These are phyloP conservation scores for Auriscalpium microsporum DNA, from an alignment of 768 basidiomycete genomes.

Conservation along the genomic window DNA sequence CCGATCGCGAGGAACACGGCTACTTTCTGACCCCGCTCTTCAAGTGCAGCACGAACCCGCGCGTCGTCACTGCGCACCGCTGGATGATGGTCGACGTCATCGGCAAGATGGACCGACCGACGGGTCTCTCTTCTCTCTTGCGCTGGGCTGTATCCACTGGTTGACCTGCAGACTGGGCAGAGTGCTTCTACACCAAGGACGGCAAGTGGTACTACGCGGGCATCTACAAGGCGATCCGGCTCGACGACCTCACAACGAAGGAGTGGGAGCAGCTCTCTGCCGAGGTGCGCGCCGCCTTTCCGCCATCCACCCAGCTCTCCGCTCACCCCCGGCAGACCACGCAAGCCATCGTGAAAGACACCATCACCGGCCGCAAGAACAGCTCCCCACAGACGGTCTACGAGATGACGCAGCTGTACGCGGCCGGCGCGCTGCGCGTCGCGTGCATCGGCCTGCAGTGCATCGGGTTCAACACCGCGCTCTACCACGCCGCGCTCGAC, in stretches of 20 bases:
- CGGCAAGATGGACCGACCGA: slow-evolving; percentile 49
- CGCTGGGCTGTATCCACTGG: background rate
- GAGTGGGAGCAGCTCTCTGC: slow-evolving; percentile 62
- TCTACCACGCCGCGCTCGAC: slow-evolving; percentile 60
- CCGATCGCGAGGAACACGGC: slow-evolving; percentile 76
- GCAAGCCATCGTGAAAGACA: slow-evolving; percentile 63
- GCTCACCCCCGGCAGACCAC: slow-evolving; percentile 37
- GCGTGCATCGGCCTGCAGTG: slow-evolving; percentile 71
- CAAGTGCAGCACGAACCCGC: slow-evolving; percentile 75
- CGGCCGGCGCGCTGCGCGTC: slow-evolving; percentile 61
- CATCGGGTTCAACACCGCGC: slow-evolving; percentile 60
- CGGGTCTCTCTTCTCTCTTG: slow-evolving; percentile 33
- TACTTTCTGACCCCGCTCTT: slow-evolving; percentile 66
- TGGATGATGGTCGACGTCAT: slow-evolving; percentile 63
- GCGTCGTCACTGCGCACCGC: slow-evolving; percentile 66
- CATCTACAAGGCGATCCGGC: slow-evolving; percentile 57
- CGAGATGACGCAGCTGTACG: slow-evolving; percentile 66
- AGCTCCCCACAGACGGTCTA: slow-evolving; percentile 71
- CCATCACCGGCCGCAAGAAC: slow-evolving; percentile 61
- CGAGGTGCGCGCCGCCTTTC: slow-evolving; percentile 36
- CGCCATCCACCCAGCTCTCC: background rate
- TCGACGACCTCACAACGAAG: slow-evolving; percentile 54
- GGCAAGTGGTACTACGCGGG: slow-evolving; percentile 82
- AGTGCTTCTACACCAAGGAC: slow-evolving; percentile 77
- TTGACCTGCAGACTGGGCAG: slow-evolving; percentile 26